Percentiles rank a stretch among this genome's conserved stretches.
Evolutionary conservation across 495 filamentous ascomycete genomes (phyloP).

Genomic region (Cetradonia linearis): DNA sequence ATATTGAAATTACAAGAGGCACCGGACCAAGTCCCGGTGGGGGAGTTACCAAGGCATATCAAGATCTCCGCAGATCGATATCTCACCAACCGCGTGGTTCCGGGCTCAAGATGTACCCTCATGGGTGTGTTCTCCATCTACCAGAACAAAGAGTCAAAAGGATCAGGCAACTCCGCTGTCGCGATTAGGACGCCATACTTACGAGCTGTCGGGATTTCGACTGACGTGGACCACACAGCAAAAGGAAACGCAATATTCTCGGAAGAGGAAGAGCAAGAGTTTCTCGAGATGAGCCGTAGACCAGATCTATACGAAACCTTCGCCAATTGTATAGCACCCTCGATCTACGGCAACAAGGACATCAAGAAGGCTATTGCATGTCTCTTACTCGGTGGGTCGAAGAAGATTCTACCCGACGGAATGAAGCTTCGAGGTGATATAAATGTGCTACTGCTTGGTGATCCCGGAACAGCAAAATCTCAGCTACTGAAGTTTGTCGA

Average conservation of each 20-base stretch:
- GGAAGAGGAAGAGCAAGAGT: constrained; percentile 96
- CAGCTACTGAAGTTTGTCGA: constrained; percentile 97
- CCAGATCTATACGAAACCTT: constrained; percentile 89
- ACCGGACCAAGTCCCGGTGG: constrained; percentile 94
- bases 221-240: constrained; percentile 78
- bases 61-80: constrained; percentile 92
- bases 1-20: constrained; percentile 98
- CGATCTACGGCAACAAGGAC: constrained; percentile 91
- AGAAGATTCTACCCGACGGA: constrained; percentile 96
- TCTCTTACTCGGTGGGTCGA: constrained; percentile 87
- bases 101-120: constrained; percentile 85
- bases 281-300: constrained; percentile 80
- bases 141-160: constrained; percentile 78
- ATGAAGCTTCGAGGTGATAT: constrained; percentile 99
- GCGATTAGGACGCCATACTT: constrained; percentile 95
- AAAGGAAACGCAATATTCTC: constrained; percentile 81
- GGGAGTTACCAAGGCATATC: constrained; percentile 90
- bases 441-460: constrained; percentile 93
- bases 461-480: constrained; percentile 97
- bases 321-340: constrained; percentile 87
- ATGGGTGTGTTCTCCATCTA: constrained; percentile 99
- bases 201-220: constrained; percentile 86
- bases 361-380: constrained; percentile 99
- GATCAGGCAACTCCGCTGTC: constrained; percentile 63
- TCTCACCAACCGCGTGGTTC: constrained; percentile 89